Evolutionary conservation across 805 yeast species (phyloP).

Genomic region (Cyberlindnera suaveolens): DNA sequence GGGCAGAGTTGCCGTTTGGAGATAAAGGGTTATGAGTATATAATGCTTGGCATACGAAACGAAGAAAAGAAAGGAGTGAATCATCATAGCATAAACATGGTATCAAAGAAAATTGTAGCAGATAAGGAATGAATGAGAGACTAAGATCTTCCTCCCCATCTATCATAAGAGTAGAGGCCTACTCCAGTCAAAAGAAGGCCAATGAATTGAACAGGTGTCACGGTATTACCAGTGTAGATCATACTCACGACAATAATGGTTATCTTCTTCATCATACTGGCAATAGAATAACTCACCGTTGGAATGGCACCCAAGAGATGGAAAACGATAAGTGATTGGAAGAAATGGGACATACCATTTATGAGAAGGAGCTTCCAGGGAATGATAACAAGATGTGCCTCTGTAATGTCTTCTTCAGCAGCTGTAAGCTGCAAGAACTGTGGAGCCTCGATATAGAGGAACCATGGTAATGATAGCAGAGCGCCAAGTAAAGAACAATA

Average conservation of each 20-base stretch:
- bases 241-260: conserved; percentile 77
- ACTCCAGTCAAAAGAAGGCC: conserved; percentile 47
- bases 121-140: neutral
- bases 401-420: conserved; percentile 12
- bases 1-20: conserved; percentile 49
- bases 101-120: neutral
- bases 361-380: conserved; percentile 48
- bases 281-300: conserved; percentile 81
- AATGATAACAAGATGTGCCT: conserved; percentile 23
- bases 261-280: conserved; percentile 84
- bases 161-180: conserved; percentile 59
- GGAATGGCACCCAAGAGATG: conserved; percentile 76
- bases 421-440: conserved; percentile 13
- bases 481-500: conserved; percentile 76
- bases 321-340: conserved; percentile 76
- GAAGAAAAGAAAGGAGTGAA: neutral
- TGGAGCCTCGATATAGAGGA: conserved; percentile 57
- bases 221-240: conserved; percentile 45
- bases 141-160: conserved; percentile 36
- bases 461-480: conserved; percentile 64
- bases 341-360: conserved; percentile 72
- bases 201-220: conserved; percentile 38
- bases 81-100: neutral
- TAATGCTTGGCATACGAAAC: neutral
- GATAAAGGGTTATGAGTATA: conserved; percentile 12